Base-by-base conservation (phyloP, 2,329 filamentous ascomycete species). In the Xylariales sp. region DNA sequence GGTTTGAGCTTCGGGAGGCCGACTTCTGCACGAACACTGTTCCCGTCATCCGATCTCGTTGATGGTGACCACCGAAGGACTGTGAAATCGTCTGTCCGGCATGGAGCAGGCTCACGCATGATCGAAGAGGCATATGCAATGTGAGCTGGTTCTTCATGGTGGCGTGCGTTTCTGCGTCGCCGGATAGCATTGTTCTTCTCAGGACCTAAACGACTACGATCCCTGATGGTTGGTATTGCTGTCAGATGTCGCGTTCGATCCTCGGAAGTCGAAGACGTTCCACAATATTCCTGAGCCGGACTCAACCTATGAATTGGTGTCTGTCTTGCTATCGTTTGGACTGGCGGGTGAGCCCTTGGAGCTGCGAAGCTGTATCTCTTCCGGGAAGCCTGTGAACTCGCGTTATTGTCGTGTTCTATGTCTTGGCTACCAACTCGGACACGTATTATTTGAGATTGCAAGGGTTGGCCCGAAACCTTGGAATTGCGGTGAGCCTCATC, bases 361-460 rank as follows among this genome's bases (percentile, higher is more conserved):
- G 10, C 11, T 24, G 19, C 8, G 14, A 12, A 21, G 10, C n/a
- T 18, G 4, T 27, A 21, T 3, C 9, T 21, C 15, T 20, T 20
- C 9, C 21, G 21, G 16, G 14, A 18, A 9, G 21, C 4, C 19
- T 16, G 25, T 4, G 25, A 21, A 11, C 6, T 6, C 21, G 14
- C 10, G 14, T 31, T 9, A 4, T 18, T 28, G 16, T 18, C 20
- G 15, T 39, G 15, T n/a, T 18, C 20, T 4, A 39, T 28, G 25
- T 25, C 21, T 19, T 34, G 38, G 15, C 31, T 34, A 9, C 64
- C 64, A 32, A 68, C 56, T 20, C 52, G 58, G 19, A 68, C 56
- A 31, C 38, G 59, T 16, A 66, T 43, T 5, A 29, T 18, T 8
- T n/a, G 15, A 16, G 21, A 3, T 15, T 19, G 9, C 3, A 32